phyloP scores from a whole-genome alignment of 2,329 filamentous ascomycete genomes.

The Xylaria sp. region DNA sequence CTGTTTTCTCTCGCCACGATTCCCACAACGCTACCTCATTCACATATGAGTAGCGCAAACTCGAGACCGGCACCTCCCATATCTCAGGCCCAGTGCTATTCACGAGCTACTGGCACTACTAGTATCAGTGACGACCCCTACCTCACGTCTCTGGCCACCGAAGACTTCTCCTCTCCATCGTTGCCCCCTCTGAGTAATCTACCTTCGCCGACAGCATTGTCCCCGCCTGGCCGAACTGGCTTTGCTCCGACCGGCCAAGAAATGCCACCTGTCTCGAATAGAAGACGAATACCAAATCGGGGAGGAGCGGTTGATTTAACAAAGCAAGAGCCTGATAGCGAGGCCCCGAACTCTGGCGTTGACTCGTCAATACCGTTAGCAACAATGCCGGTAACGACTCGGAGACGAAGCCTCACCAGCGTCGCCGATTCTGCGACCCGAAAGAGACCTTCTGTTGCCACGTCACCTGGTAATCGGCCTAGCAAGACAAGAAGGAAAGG shows the following conservation, averaged over 20 bases:
- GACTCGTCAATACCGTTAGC: slow-evolving; percentile 38
- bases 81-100: slow-evolving; percentile 4
- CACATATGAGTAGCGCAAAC: slow-evolving; percentile 27
- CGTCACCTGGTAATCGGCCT: slow-evolving; percentile 39
- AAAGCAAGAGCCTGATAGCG: slow-evolving; percentile 45
- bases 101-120: background rate
- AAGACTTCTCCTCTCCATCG: slow-evolving; percentile 49
- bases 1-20: slow-evolving; percentile 13
- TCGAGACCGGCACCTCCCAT: background rate
- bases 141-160: slow-evolving; percentile 39
- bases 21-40: slow-evolving; percentile 16
- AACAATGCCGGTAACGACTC: slow-evolving; percentile 42
- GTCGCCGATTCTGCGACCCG: slow-evolving; percentile 31
- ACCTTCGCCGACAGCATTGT: slow-evolving; percentile 36
- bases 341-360: slow-evolving; percentile 37
- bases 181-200: slow-evolving; percentile 46
- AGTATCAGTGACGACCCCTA: slow-evolving; percentile 42
- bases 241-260: slow-evolving; percentile 38
- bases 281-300: slow-evolving; percentile 39
- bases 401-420: slow-evolving; percentile 32
- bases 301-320: slow-evolving; percentile 42
- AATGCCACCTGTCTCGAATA: slow-evolving; percentile 41
- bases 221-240: slow-evolving; percentile 33
- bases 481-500: slow-evolving; percentile 45
- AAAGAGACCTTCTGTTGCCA: slow-evolving; percentile 40